Conservation (phyloP, 768 basidiomycete genomes). For the Amanita inopinata region DNA sequence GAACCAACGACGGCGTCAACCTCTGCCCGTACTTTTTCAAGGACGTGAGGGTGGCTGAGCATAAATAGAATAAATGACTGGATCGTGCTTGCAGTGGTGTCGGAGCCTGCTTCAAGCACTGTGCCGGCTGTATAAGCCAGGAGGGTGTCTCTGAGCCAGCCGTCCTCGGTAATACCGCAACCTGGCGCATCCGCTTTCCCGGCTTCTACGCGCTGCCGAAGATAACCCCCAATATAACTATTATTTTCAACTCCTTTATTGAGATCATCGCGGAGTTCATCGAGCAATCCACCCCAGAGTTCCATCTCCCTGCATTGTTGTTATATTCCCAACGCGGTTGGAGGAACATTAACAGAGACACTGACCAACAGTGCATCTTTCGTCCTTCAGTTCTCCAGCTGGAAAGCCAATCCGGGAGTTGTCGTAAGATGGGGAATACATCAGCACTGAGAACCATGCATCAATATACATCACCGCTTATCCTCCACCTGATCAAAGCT, state of each 20-base stretch:
- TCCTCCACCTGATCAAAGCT: not conserved
- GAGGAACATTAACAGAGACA: not conserved
- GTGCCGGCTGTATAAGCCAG: conserved; percentile 20
- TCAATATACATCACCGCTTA: not conserved
- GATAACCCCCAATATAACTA: conserved; percentile 16
- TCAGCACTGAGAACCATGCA: too few species aligned
- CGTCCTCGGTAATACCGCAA: conserved; percentile 18
- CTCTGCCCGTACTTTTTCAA: conserved; percentile 10
- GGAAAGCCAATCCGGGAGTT: conserved; percentile 18
- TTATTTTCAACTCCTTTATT: conserved; percentile 13
- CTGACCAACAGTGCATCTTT: conserved; percentile 19
- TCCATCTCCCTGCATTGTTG: conserved; percentile 17
- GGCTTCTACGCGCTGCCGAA: conserved; percentile 16
- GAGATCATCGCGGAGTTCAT: conserved; percentile 16
- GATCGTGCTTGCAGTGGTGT: conserved; percentile 20
- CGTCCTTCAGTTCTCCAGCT: conserved; percentile 18
- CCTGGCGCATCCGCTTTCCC: conserved; percentile 17
- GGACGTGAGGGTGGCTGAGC: conserved; percentile 9
- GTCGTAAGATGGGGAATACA: conserved; percentile 18
- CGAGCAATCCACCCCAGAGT: conserved; percentile 18
- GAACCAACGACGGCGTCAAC: conserved; percentile 11
- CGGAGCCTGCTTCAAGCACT: conserved; percentile 21
- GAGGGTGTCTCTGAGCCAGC: conserved; percentile 21
- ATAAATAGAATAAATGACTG: conserved; percentile 9
- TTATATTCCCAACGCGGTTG: not conserved